Percentiles rank a stretch among this genome's conserved stretches.
These are phyloP conservation scores for Tagetes erecta DNA, from an alignment of 129 eudicot species.

Conservation along the genomic window DNA sequence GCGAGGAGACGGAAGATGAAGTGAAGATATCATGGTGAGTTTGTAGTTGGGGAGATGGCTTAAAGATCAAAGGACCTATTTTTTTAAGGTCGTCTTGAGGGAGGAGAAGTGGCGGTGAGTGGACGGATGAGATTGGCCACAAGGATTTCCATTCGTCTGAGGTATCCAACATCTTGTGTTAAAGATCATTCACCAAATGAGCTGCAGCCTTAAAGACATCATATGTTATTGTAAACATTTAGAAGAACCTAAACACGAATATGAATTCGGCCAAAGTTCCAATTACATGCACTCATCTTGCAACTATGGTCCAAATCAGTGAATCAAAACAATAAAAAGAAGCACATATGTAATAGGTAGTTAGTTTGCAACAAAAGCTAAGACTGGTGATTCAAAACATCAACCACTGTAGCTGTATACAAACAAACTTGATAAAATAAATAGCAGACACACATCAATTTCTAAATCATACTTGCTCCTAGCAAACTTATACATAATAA, in stretches of 20 bases:
- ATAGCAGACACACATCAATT: too few relatives aligned
- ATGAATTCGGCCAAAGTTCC: too few relatives aligned
- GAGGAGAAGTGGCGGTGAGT: slow-evolving; percentile 25
- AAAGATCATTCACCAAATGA: background rate
- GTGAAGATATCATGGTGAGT: slow-evolving; percentile 20
- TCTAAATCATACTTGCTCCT: too few relatives aligned
- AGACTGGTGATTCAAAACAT: background rate
- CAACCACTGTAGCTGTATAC: background rate
- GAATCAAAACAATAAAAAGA: background rate
- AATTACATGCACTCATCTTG: too few relatives aligned
- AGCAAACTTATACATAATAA: too few relatives aligned
- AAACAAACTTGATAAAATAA: background rate
- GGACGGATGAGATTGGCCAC: slow-evolving; percentile 39
- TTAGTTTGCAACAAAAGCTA: background rate
- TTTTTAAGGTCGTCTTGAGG: background rate
- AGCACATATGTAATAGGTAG: background rate
- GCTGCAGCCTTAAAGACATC: background rate
- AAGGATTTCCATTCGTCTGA: slow-evolving; percentile 40
- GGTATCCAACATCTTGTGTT: slow-evolving; percentile 28
- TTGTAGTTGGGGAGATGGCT: slow-evolving; percentile 29
- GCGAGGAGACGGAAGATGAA: slow-evolving; percentile 25
- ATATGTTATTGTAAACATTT: background rate
- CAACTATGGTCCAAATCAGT: background rate
- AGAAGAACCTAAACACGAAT: too few relatives aligned
- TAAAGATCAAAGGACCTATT: slow-evolving; percentile 48